Evolutionary conservation across 257 asterid species (phyloP), one percentile per base, ranked within the genome.

Genomic region (Schizonepeta tenuifolia): DNA sequence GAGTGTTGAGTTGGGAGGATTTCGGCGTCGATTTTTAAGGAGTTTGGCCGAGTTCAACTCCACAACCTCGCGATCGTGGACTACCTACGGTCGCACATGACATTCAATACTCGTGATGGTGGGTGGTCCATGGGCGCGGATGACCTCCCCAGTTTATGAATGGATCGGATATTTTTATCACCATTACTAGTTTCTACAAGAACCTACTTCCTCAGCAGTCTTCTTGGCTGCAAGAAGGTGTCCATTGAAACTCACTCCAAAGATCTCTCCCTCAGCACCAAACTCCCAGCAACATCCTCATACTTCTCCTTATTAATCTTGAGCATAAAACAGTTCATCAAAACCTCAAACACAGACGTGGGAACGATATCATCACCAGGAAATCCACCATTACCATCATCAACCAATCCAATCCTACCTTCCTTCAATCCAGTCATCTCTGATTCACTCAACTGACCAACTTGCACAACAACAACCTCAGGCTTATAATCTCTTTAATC

Each of bases 401-500:
- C 62, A 24, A 26, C 50, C 43, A 70, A 71, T 56, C 63, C 77
- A 31, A 28, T 26, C 10, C 65, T 84, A 47, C 75, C 80, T 44
- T 76, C 76, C 38, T 9, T 21, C 55, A 76, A 31, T 28, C 68
- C 87, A 70, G 69, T 56, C 64, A 50, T 28, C 69, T 80, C 89
- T 0, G 73, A 18, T 41, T 74, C 75, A 66, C 74, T 83, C 69
- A 64, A 38, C 21, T 71, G 78, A 12, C 90, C 89, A 35, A 89
- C 87, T 70, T 94, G 99, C 40, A 86, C 95, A n/a, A 91, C 85
- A 44, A 94, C 99, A 5, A 97, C 97, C 22, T 94, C 97, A 28
- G 99, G 99, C 78, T 82, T 83, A n/a, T n/a, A 77, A 91, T 78
- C 71, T 79, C 89, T 63, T 87, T 83, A 49, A 94, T 94, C 22